A percentile compares a stretch with the other conserved stretches of the same genome.
phyloP scores from a whole-genome alignment of 805 yeast species.

The Suhomyces xylopsoci region DNA sequence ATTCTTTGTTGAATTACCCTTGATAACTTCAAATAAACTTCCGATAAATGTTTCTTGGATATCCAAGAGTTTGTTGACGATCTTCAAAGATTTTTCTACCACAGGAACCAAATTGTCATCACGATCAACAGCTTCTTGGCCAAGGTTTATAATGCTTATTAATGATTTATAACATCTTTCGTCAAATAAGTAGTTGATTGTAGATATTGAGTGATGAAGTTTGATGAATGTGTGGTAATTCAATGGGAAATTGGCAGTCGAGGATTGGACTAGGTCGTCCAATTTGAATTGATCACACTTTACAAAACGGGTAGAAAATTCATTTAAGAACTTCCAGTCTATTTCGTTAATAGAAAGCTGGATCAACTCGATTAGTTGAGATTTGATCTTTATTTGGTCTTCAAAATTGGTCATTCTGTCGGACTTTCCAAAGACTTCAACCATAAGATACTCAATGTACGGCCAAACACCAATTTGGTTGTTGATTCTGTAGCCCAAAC shows the following conservation, averaged over 20 bases:
- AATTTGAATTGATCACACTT: constrained; percentile 17
- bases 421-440: constrained; percentile 61
- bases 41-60: constrained; percentile 61
- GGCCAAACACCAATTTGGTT: constrained; percentile 68
- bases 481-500: constrained; percentile 49
- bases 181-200: constrained; percentile 59
- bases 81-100: constrained; percentile 40
- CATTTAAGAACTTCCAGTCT: constrained; percentile 46
- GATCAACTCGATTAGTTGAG: constrained; percentile 50
- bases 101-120: constrained; percentile 34
- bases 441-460: constrained; percentile 69
- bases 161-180: constrained; percentile 55
- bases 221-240: constrained; percentile 40
- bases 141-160: constrained; percentile 55
- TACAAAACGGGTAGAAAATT: constrained; percentile 49
- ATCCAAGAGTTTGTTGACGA: constrained; percentile 46
- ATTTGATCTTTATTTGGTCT: constrained; percentile 48
- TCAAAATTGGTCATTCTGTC: constrained; percentile 28
- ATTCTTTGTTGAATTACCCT: constrained; percentile 17
- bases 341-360: constrained; percentile 32
- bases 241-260: constrained; percentile 10
- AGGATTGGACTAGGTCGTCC: constrained; percentile 12
- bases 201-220: constrained; percentile 67
- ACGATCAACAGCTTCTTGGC: constrained; percentile 54
- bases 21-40: constrained; percentile 50